Conservation (phyloP, 2,329 filamentous ascomycete genomes). For the Trichoderma pleuroti region DNA sequence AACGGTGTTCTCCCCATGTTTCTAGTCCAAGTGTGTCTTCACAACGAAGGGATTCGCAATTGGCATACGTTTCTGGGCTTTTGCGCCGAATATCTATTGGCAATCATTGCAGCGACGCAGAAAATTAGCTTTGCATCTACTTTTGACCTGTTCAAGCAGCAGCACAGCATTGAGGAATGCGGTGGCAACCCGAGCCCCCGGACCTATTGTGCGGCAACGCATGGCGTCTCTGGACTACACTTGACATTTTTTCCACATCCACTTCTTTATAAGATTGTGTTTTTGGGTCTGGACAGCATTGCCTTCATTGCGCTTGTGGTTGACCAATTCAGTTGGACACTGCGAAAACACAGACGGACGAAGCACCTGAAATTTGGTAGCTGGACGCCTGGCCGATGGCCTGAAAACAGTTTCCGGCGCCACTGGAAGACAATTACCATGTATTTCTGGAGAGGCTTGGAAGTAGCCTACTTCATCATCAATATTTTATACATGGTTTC, state of each 20-base stretch:
- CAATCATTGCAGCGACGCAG: constrained; percentile 37
- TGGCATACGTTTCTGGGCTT: constrained; percentile 42
- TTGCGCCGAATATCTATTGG: constrained; percentile 37
- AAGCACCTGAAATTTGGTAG: constrained; percentile 31
- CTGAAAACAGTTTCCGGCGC: constrained; percentile 28
- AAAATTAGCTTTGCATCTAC: constrained; percentile 35
- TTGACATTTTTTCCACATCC: constrained; percentile 39
- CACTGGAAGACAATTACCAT: constrained; percentile 30
- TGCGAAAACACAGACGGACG: constrained; percentile 34
- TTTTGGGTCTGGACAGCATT: constrained; percentile 36
- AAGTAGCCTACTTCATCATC: constrained; percentile 36
- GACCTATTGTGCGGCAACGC: constrained; percentile 37
- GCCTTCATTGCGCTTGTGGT: constrained; percentile 34
- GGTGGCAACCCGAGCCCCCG: constrained; percentile 38
- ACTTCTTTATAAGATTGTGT: constrained; percentile 37
- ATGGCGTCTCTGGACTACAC: constrained; percentile 32
- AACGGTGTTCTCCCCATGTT: constrained; percentile 39
- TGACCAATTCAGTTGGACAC: constrained; percentile 37
- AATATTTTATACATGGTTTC: constrained; percentile 40
- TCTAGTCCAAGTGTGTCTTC: constrained; percentile 36
- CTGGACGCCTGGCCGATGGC: constrained; percentile 33
- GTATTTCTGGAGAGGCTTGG: constrained; percentile 36
- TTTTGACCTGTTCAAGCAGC: constrained; percentile 34
- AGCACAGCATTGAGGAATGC: constrained; percentile 32
- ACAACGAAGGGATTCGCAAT: constrained; percentile 39